Evolutionary conservation across 306 rosid genomes (phyloP).

Genomic region (Rubus idaeus): DNA sequence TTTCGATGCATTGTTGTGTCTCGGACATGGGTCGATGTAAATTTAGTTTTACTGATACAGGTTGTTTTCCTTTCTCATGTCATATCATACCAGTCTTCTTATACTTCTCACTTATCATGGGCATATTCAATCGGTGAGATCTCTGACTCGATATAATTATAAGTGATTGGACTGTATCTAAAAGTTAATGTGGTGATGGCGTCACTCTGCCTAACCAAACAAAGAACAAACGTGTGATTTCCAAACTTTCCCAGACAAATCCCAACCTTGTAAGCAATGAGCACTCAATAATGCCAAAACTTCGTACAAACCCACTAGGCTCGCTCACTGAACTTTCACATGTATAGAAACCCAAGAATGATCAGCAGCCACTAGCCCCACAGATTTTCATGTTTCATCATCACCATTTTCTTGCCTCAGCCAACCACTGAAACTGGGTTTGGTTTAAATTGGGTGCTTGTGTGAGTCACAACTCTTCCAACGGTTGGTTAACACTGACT

Average conservation of each 20-base stretch:
- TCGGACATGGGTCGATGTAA: no score
- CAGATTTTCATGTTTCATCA: not conserved
- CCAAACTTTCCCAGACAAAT: not conserved
- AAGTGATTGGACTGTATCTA: not conserved
- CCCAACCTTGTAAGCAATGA: not conserved
- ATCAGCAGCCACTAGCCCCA: not conserved
- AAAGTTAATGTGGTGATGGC: not conserved
- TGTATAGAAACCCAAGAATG: no score
- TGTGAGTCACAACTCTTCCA: not conserved
- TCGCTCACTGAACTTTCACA: not conserved
- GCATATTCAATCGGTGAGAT: not conserved
- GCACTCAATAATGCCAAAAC: not conserved
- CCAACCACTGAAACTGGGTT: not conserved
- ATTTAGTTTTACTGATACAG: no score
- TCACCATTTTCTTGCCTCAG: not conserved
- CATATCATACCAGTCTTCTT: no score
- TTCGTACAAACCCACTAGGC: not conserved
- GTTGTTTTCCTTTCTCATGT: no score
- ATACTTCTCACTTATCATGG: no score
- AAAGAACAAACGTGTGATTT: not conserved
- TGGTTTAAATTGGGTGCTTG: slow-evolving; percentile 16
- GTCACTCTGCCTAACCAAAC: slow-evolving; percentile 8
- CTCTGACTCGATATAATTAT: not conserved
- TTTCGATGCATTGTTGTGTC: no score
- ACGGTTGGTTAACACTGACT: slow-evolving; percentile 26